These are phyloP conservation scores for Arabidopsis lyrata DNA, from an alignment of 441 rosid species.

Conservation along the genomic window DNA sequence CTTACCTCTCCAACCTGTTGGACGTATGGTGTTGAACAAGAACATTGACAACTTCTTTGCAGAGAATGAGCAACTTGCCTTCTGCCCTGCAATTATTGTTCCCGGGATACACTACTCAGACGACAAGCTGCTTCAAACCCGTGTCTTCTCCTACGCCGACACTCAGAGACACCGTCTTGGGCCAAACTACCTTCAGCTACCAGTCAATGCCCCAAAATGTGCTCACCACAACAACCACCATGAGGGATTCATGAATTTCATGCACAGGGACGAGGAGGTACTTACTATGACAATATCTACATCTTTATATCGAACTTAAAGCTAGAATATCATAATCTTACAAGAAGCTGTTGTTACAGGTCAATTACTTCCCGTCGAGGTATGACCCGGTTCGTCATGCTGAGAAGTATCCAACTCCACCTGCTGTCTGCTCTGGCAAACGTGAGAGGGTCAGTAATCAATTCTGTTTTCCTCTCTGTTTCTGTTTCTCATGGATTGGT, in stretches of 20 bases:
- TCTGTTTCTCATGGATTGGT: not conserved
- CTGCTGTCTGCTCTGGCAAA: constrained; percentile 62
- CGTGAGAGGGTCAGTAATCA: constrained; percentile 78
- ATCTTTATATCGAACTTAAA: not conserved
- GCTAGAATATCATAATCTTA: constrained; percentile 4
- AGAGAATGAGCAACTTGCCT: constrained; percentile 93
- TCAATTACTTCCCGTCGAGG: constrained; percentile 94
- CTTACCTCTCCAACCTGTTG: constrained; percentile 89
- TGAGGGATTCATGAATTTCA: constrained; percentile 92
- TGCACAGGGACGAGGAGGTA: constrained; percentile 98
- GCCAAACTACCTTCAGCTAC: constrained; percentile 94
- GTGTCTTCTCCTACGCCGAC: constrained; percentile 87
- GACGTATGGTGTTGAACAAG: constrained; percentile 95
- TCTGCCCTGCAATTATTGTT: constrained; percentile 85
- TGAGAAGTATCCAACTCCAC: constrained; percentile 71
- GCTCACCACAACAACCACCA: constrained; percentile 95
- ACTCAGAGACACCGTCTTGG: constrained; percentile 99
- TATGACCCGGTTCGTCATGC: constrained; percentile 86
- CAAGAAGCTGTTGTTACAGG: constrained; percentile 51
- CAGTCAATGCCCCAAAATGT: constrained; percentile 93
- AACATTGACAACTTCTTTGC: constrained; percentile 98
- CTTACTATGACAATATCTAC: not conserved
- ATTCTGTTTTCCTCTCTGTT: not conserved
- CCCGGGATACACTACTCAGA: constrained; percentile 90
- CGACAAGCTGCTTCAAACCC: constrained; percentile 88